phyloP scores from a whole-genome alignment of 306 rosid genomes.

The Fragaria nilgerrensis region DNA sequence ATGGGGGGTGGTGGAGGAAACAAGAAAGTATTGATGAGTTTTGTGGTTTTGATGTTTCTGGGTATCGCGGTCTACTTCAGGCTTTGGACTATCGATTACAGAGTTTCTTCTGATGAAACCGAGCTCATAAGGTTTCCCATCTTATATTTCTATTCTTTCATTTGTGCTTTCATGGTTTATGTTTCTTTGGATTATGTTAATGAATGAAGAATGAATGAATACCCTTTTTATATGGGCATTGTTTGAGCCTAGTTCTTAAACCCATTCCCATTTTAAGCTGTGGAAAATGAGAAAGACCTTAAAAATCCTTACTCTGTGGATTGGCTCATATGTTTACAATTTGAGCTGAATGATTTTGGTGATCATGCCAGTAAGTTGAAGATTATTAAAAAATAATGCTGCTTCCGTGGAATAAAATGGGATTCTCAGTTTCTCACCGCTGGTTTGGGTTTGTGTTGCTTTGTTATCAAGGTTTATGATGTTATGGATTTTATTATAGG shows the following conservation, averaged over 20 bases:
- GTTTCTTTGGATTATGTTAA: constrained; percentile 1
- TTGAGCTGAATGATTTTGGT: too few relatives aligned
- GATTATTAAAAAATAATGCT: neutral
- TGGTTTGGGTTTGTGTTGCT: neutral
- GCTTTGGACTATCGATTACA: constrained; percentile 67
- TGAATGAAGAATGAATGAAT: constrained; percentile 1
- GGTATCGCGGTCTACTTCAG: constrained; percentile 66
- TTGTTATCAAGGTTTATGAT: neutral
- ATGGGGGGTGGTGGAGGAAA: constrained; percentile 25
- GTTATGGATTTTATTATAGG: neutral
- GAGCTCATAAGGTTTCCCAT: constrained; percentile 54
- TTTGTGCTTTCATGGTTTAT: neutral
- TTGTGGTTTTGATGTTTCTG: constrained; percentile 54
- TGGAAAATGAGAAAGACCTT: neutral
- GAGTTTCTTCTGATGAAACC: constrained; percentile 53
- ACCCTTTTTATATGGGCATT: neutral
- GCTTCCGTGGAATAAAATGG: neutral
- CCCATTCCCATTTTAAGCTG: neutral
- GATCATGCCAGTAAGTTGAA: neutral
- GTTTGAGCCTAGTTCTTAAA: neutral
- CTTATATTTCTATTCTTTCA: neutral
- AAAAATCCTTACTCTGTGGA: neutral
- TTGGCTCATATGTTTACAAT: neutral
- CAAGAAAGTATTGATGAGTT: constrained; percentile 37
- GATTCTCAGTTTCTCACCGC: neutral